Conservation (phyloP, 768 basidiomycete species). For the Hygrophorus russula region DNA sequence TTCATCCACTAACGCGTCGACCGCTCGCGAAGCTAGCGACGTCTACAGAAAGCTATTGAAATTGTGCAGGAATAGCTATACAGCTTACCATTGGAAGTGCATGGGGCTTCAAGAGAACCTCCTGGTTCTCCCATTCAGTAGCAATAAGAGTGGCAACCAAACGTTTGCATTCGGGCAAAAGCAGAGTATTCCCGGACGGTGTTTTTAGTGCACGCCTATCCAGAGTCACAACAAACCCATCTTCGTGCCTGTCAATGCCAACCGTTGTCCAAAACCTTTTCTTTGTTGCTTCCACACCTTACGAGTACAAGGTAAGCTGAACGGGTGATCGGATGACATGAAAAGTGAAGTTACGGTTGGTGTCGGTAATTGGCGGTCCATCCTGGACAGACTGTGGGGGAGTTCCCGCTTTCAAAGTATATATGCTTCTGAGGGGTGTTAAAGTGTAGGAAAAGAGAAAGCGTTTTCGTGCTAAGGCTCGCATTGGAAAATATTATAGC, state of each 20-base stretch:
- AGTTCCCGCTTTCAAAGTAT: neutral
- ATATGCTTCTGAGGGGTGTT: neutral
- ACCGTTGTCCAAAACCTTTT: slow-evolving; percentile 94
- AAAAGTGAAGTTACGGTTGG: slow-evolving; percentile 40
- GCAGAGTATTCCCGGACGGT: slow-evolving; percentile 66
- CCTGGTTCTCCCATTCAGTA: slow-evolving; percentile 95
- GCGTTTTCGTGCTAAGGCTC: neutral
- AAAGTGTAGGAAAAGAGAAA: neutral
- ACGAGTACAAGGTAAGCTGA: slow-evolving; percentile 1
- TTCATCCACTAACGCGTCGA: slow-evolving; percentile 62
- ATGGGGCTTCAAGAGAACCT: slow-evolving; percentile 74
- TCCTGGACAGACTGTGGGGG: slow-evolving; percentile 13
- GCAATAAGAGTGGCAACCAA: slow-evolving; percentile 81
- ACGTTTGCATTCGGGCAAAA: slow-evolving; percentile 58
- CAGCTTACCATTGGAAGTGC: slow-evolving; percentile 75
- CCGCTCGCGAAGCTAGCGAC: slow-evolving; percentile 79
- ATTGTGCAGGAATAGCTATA: no score
- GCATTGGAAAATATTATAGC: no score
- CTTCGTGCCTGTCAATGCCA: slow-evolving; percentile 49
- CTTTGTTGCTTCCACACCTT: slow-evolving; percentile 79
- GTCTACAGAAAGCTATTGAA: slow-evolving; percentile 44
- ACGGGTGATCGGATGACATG: slow-evolving; percentile 1
- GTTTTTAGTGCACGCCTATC: slow-evolving; percentile 85
- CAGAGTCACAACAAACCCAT: slow-evolving; percentile 53
- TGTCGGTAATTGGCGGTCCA: slow-evolving; percentile 42